A percentile compares a stretch with the other conserved stretches of the same genome.
phyloP scores from a whole-genome alignment of 2,329 filamentous ascomycete genomes.

The Ustilaginoidea virens region DNA sequence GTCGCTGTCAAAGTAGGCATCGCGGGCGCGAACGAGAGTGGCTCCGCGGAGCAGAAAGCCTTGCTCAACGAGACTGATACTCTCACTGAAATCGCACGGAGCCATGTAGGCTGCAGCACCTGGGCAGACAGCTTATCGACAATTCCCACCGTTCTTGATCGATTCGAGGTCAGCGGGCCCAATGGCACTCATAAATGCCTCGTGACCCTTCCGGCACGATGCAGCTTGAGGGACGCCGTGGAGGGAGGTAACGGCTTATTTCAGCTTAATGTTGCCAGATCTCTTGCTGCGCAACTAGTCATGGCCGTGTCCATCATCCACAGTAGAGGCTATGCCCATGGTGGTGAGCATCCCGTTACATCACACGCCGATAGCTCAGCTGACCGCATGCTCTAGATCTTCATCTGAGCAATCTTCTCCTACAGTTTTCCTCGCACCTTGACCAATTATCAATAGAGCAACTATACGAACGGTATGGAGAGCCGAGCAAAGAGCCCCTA shows the following conservation, averaged over 20 bases:
- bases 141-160: constrained; percentile 10
- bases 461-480: constrained; percentile 12
- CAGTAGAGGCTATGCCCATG: constrained; percentile 15
- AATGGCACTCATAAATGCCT: constrained; percentile 16
- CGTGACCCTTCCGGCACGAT: constrained; percentile 12
- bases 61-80: constrained; percentile 13
- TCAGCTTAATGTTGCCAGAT: constrained; percentile 12
- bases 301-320: constrained; percentile 16
- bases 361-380: neutral
- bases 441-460: constrained; percentile 10
- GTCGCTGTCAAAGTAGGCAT: constrained; percentile 19
- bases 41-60: no score
- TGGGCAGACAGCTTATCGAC: constrained; percentile 1
- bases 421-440: constrained; percentile 10
- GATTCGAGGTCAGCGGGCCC: constrained; percentile 11
- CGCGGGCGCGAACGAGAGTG: constrained; percentile 9
- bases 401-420: constrained; percentile 19
- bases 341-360: constrained; percentile 7
- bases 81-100: constrained; percentile 7
- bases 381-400: constrained; percentile 10
- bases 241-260: constrained; percentile 9
- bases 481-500: constrained; percentile 10
- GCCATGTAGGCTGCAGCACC: neutral
- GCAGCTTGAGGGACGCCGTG: constrained; percentile 11
- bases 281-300: constrained; percentile 13